Conservation (phyloP, 2,329 filamentous ascomycete genomes). For the Sarocladium oryzae region DNA sequence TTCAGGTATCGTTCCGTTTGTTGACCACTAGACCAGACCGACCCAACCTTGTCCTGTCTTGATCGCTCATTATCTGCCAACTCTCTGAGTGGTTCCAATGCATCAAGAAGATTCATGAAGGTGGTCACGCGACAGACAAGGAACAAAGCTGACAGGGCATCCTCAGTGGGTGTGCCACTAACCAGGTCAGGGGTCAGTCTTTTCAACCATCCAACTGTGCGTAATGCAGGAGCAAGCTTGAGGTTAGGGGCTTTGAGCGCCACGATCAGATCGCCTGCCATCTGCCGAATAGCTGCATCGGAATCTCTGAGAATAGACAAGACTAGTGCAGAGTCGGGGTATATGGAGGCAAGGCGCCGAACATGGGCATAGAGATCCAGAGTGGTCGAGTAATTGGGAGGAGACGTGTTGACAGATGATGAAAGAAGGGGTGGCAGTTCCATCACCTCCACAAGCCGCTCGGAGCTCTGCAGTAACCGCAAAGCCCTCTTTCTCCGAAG, state of each 20-base stretch:
- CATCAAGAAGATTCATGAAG: constrained; percentile 71
- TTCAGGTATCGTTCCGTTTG: constrained; percentile 94
- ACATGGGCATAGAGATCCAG: constrained; percentile 93
- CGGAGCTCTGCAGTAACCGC: constrained; percentile 77
- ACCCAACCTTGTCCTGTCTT: constrained; percentile 32
- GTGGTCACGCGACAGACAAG: constrained; percentile 79
- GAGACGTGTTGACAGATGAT: constrained; percentile 61
- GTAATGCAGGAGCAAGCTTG: constrained; percentile 83
- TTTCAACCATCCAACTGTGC: constrained; percentile 86
- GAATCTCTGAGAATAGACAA: constrained; percentile 68
- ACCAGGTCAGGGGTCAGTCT: constrained; percentile 74
- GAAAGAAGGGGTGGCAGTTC: constrained; percentile 82
- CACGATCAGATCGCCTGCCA: constrained; percentile 77
- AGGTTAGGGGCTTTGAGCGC: constrained; percentile 71
- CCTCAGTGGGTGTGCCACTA: constrained; percentile 39
- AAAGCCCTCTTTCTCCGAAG: constrained; percentile 72
- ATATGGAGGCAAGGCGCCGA: constrained; percentile 73
- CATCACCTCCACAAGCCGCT: constrained; percentile 82
- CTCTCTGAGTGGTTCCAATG: constrained; percentile 76
- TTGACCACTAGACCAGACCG: constrained; percentile 58
- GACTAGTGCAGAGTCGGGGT: constrained; percentile 72
- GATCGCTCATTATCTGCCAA: constrained; percentile 79
- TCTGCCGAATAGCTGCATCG: constrained; percentile 79
- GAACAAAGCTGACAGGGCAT: constrained; percentile 75
- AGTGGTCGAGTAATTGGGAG: constrained; percentile 78